Conservation (phyloP, 306 rosid genomes). For the Prunus kanzakura region DNA sequence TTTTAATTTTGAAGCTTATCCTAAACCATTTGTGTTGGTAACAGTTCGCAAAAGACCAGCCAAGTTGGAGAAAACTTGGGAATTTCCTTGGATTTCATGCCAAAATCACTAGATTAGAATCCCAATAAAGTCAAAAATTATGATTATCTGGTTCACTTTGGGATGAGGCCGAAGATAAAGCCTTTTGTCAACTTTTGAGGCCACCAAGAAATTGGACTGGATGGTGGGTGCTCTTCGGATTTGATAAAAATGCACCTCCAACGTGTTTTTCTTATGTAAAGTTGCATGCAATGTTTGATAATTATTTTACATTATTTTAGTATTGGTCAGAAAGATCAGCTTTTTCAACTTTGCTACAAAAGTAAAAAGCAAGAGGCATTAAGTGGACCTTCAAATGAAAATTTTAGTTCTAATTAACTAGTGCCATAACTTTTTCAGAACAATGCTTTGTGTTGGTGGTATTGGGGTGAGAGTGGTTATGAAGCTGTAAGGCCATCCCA, state of each 20-base stretch:
- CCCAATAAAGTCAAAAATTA: background rate
- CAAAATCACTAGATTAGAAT: background rate
- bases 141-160: background rate
- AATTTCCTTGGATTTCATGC: conserved; percentile 3
- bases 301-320: background rate
- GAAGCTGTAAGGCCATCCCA: too few species aligned
- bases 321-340: background rate
- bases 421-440: too few species aligned
- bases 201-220: conserved; percentile 1
- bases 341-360: background rate
- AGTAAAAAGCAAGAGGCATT: background rate
- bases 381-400: background rate
- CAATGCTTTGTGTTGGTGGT: too few species aligned
- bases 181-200: background rate
- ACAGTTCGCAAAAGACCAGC: background rate
- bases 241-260: background rate
- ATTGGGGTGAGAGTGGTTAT: too few species aligned
- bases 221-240: background rate
- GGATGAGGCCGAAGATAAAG: background rate
- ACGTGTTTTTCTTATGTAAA: background rate
- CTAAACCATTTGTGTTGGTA: background rate
- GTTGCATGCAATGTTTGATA: background rate
- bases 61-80: background rate
- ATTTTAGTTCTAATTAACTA: background rate
- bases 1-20: conserved; percentile 4